Evolutionary conservation across 2,329 filamentous ascomycete species (phyloP), one percentile per base, ranked within the genome.

Genomic region (Colletotrichum sojae): DNA sequence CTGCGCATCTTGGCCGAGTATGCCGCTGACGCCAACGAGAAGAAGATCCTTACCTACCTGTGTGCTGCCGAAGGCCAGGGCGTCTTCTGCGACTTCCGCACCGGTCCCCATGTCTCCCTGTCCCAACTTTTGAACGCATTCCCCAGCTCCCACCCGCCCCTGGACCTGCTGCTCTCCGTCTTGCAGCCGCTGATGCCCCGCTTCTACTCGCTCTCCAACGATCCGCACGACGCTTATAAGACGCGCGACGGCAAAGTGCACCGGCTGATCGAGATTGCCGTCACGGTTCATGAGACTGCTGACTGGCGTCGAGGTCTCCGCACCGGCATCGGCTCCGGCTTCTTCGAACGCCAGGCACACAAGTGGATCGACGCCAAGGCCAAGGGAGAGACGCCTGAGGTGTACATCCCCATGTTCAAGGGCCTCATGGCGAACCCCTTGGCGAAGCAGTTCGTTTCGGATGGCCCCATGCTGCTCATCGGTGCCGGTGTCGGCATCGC

Each of bases 161-260:
- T 99, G 74, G 93, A 96, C 63, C 85, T 90, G 69, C 85, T 99
- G 12, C 87, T 98, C 43, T 93, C 92, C 2, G 88, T 92, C 51
- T 88, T 98, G 61, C 93, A 92, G 75, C 92, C 94, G 56, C 87
- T 98, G 59, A 98, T 98, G 95, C 96, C 96, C 3, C 93, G 96
- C 69, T 99, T 99, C 85, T 99, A 99, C 84, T 98, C 95, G 4
- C 90, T 99, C 15, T 98, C 95, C 62, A 98, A 97, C 79, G 96
- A 99, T 76, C 96, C 96, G 0, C 93, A 96, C 72, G 90, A 97
- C 73, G 87, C 86, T 8, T 92, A 88, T 70, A 88, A 88, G 71
- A 87, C 90, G 22, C 88, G 90, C 71, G 92, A 92, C 71, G 88
- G 89, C 46, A 89, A 92, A 72, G 88, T 89, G 73, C 92, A 93